Percentiles rank a stretch among this genome's conserved stretches.
These are phyloP conservation scores for Trichophyton verrucosum DNA, from an alignment of 2,329 filamentous ascomycete genomes.

Conservation along the genomic window DNA sequence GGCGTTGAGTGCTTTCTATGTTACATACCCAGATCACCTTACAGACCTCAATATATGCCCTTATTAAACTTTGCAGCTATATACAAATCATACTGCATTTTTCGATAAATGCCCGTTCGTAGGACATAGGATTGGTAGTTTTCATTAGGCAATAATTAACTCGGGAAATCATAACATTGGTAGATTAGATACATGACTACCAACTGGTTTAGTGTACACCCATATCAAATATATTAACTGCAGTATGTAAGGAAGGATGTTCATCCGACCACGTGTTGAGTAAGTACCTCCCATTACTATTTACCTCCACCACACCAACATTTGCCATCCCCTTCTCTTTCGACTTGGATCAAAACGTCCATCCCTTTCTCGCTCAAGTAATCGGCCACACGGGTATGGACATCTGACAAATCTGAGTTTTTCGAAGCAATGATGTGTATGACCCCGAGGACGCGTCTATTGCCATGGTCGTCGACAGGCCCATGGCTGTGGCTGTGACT, in stretches of 20 bases:
- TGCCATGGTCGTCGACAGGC: slow-evolving; percentile 14
- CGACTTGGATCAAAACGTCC: slow-evolving; percentile 77
- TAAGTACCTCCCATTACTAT: slow-evolving; percentile 19
- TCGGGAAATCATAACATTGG: not conserved
- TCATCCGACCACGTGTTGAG: not conserved
- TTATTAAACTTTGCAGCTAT: not conserved
- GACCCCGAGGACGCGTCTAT: slow-evolving; percentile 56
- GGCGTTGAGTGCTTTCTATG: not conserved
- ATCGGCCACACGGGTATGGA: slow-evolving; percentile 60
- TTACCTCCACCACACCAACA: slow-evolving; percentile 50
- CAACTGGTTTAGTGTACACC: not conserved
- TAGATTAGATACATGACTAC: not conserved
- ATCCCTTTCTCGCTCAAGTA: slow-evolving; percentile 61
- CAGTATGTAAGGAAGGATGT: not conserved
- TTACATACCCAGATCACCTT: not conserved
- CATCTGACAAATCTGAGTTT: slow-evolving; percentile 65
- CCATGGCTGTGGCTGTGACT: not conserved
- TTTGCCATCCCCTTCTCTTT: slow-evolving; percentile 61
- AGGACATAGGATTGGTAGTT: too few relatives aligned
- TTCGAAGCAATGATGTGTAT: slow-evolving; percentile 72
- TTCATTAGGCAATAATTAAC: too few relatives aligned
- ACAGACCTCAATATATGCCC: not conserved
- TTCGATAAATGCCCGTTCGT: too few relatives aligned
- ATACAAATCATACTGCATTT: too few relatives aligned
- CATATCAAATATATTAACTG: not conserved